These are phyloP conservation scores for Xylaria sp. DNA, from an alignment of 2,329 filamentous ascomycete genomes.

Conservation along the genomic window DNA sequence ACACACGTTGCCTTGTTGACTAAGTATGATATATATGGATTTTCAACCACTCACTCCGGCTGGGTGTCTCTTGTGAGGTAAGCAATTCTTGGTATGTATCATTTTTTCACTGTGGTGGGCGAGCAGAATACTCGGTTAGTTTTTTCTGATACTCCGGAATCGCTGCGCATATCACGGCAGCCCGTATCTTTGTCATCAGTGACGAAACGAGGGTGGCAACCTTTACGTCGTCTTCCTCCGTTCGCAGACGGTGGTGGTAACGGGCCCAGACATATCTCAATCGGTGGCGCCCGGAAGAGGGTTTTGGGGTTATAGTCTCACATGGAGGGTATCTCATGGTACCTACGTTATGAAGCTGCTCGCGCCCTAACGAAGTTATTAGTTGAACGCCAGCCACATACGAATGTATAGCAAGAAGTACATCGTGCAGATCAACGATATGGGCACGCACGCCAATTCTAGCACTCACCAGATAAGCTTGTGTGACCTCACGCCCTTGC, in stretches of 20 bases:
- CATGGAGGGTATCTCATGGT: background rate
- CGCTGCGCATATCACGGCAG: background rate
- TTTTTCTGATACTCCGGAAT: background rate
- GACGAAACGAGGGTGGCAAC: background rate
- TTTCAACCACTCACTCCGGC: background rate
- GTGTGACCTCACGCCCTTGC: background rate
- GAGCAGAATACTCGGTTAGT: background rate
- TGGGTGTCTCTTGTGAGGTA: background rate
- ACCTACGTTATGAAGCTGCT: background rate
- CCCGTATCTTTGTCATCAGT: constrained; percentile 4
- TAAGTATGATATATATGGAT: background rate
- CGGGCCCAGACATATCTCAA: background rate
- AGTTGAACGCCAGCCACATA: background rate
- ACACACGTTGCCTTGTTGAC: background rate
- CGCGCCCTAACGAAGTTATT: background rate
- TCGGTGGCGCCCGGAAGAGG: background rate
- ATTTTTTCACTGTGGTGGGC: background rate
- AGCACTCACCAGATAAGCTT: background rate
- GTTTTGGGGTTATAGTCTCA: background rate
- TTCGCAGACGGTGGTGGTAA: background rate
- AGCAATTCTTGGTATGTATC: background rate
- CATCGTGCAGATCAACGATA: background rate
- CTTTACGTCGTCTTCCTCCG: background rate
- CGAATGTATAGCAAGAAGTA: background rate
- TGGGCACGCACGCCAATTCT: background rate